A percentile compares a stretch with the other conserved stretches of the same genome.
phyloP scores from a whole-genome alignment of 2,329 filamentous ascomycete species.

The Dactylellina sp. region DNA sequence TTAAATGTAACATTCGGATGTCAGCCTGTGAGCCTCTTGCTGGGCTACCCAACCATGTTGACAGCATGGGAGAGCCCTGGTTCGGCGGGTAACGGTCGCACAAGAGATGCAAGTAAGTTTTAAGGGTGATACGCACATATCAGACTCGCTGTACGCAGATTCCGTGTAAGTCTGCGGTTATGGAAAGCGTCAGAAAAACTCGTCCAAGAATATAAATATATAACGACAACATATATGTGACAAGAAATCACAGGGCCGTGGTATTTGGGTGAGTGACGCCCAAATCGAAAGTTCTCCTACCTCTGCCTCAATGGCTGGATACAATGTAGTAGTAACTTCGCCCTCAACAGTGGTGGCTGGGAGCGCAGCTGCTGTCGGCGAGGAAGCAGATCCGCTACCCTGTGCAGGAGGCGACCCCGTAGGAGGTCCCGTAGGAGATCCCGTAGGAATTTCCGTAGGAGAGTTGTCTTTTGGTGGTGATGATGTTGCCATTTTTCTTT shows the following conservation, averaged over 20 bases:
- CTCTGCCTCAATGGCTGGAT: constrained; percentile 32
- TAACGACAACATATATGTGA: no score
- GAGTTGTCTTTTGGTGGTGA: constrained; percentile 19
- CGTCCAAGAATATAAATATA: no score
- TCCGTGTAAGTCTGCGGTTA: constrained; percentile 19
- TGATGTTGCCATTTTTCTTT: constrained; percentile 15
- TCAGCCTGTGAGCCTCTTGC: background rate
- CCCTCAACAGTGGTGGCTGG: constrained; percentile 9
- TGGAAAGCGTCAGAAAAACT: constrained; percentile 4
- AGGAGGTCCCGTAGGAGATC: constrained; percentile 10
- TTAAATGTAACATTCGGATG: background rate
- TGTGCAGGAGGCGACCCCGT: constrained; percentile 13
- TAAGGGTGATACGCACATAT: constrained; percentile 19
- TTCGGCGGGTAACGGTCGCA: background rate
- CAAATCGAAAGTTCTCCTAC: constrained; percentile 15
- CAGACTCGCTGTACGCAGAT: constrained; percentile 19
- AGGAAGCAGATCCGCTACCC: no score
- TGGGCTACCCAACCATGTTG: background rate
- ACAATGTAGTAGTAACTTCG: constrained; percentile 31
- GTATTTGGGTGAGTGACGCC: no score
- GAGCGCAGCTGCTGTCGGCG: background rate
- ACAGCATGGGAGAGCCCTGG: background rate
- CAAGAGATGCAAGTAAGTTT: background rate
- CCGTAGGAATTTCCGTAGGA: background rate
- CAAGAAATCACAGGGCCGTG: background rate